Percentiles rank a stretch among this genome's conserved stretches.
These are phyloP conservation scores for Malassezia restricta DNA, from an alignment of 1,284 basidiomycete genomes.

Conservation along the genomic window DNA sequence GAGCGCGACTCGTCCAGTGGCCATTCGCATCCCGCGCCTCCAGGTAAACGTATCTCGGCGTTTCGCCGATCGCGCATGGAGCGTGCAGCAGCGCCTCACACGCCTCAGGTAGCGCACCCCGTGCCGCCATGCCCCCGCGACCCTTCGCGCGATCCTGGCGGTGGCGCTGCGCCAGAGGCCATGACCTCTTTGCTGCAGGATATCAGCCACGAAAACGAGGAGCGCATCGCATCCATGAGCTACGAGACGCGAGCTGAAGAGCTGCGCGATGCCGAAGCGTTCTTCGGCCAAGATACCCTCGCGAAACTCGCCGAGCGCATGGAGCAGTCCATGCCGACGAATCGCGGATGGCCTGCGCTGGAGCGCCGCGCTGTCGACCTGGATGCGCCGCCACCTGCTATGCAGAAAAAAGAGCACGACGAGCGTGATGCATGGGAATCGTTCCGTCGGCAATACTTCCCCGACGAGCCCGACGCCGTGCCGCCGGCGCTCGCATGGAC, in stretches of 20 bases:
- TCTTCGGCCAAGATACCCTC: constrained; percentile 32
- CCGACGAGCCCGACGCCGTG: constrained; percentile 49
- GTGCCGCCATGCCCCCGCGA: constrained; percentile 10
- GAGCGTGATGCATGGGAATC: constrained; percentile 51
- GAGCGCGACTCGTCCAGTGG: neutral
- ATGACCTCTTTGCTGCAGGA: constrained; percentile 23
- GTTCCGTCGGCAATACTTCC: constrained; percentile 73
- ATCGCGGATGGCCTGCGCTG: neutral
- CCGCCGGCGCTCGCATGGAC: constrained; percentile 34
- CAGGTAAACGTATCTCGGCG: constrained; percentile 33
- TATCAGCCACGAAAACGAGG: constrained; percentile 29
- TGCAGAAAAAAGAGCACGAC: constrained; percentile 1
- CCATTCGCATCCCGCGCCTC: neutral
- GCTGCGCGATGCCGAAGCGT: constrained; percentile 24
- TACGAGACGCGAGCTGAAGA: constrained; percentile 26
- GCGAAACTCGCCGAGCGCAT: constrained; percentile 24
- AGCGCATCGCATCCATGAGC: constrained; percentile 31
- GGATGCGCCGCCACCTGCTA: constrained; percentile 13
- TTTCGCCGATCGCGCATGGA: constrained; percentile 31
- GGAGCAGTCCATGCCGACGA: neutral
- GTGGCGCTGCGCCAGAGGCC: constrained; percentile 28
- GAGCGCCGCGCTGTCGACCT: neutral
- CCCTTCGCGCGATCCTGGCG: constrained; percentile 32
- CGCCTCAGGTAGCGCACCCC: neutral
- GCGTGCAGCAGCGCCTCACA: neutral